Evolutionary conservation across 257 asterid genomes (phyloP), one percentile per base, ranked within the genome.

Genomic region (Solanum sejunctum): DNA sequence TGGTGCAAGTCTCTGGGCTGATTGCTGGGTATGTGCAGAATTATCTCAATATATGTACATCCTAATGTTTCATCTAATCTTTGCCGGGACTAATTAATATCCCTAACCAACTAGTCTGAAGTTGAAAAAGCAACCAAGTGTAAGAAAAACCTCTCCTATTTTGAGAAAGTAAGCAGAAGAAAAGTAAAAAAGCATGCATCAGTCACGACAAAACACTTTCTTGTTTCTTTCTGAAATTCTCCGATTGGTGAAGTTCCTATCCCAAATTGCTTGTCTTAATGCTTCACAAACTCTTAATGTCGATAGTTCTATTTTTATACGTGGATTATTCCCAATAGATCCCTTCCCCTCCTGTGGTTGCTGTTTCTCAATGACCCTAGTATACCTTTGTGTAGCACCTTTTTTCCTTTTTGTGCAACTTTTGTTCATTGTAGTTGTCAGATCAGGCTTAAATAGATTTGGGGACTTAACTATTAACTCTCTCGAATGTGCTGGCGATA

Each of bases 1-100:
- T 43, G 99, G 99, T 60, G 90, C 99, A 86, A 95, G 98, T 89
- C 85, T 96, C 79, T 96, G 98, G 99, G 98, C 98, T 15, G 99
- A 95, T 90, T 93, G 92, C 72, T 96, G 99, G 99, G 98, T 96
- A 90, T 41, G 92, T 90, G 56, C 54, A 20, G 1, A 81, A 75
- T 75, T 61, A 13, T 26, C 55, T 26, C 47, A 20, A 17, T 64
- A 7, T 73, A 5, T 41, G 9, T 20, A 1, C 77, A 21, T 64
- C 45, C 21, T 10, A 55, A 66, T 64, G 36, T 49, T 82, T 6
- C 6, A 4, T 9, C 71, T 11, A 17, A 61, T 82, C 47, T 82
- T 18, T 61, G 13, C 16, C 51, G 51, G 51, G 11, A 45, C 51
- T 8, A 45, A 45, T 45, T 45, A 45, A 8, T 47, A 47, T 54